Base-by-base conservation (phyloP, 2,329 filamentous ascomycete species). In the Sclerotinia glacialis region DNA sequence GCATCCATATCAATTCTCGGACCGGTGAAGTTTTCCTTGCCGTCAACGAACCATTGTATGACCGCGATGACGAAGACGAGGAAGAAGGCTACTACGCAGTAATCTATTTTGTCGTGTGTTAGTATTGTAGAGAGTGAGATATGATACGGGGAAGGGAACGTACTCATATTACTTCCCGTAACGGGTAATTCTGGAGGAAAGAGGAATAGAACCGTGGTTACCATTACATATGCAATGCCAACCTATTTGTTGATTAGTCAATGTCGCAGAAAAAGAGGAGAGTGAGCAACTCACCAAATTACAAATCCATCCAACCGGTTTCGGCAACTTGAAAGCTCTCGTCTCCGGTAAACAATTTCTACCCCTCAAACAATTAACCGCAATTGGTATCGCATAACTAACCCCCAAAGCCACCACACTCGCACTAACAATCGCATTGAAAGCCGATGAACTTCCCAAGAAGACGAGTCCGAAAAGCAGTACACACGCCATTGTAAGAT, bases 341-440 rank as follows among this genome's bases (percentile, higher is more conserved):
- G 82, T 60, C 34, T 61, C 80, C 0, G 89, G 89, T 12, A 93
- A 78, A 80, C 85, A 88, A 60, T 80, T 86, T 9, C 91, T 83
- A 3, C 89, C 88, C 1, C 87, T 84, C 2, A 89, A 75, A 66
- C 86, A 83, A 71, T 93, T 90, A 71, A 93, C 86, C 0, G 85
- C 81, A 50, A 91, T 83, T 0, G 90, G 90, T 40, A 93, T 90
- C 18, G 84, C 89, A 71, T 93, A 93, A 5, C 87, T 88, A 5
- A 93, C 79, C 14, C 89, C 87, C 0, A 93, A 81, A 1, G 89
- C 85, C 8, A 92, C 89, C 0, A 93, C 89, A 0, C 87, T 89
- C 0, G 88, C 85, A 0, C 87, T 86, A 5, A 89, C 83, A 71
- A 91, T 89, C 21, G 89, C 89, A 63, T 89, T 90, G 77, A 92